Evolutionary conservation across 139 green algal species (phyloP).

Genomic region (Volvox africanus): DNA sequence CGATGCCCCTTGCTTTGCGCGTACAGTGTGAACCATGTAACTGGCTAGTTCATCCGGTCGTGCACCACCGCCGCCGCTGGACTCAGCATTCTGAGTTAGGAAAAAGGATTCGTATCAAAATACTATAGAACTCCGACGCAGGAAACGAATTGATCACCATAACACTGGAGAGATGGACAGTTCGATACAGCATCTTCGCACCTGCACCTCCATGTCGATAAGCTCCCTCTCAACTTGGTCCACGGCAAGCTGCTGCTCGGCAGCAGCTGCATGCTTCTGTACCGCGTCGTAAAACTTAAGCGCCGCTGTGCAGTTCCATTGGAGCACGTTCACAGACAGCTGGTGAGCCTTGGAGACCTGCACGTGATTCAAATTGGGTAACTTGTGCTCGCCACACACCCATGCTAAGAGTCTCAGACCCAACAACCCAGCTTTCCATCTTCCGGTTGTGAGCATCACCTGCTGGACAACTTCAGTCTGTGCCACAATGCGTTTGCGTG

Average conservation of each 20-base stretch:
- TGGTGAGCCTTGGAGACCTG: conserved; percentile 25
- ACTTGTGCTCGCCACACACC: neutral
- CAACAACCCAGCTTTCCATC: too few species aligned
- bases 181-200: neutral
- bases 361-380: neutral
- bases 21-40: conserved; percentile 23
- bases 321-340: neutral
- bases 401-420: too few species aligned
- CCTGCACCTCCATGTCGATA: neutral
- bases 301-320: neutral
- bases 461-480: neutral
- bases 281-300: neutral
- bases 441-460: neutral
- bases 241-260: neutral
- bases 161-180: too few species aligned
- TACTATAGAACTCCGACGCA: neutral
- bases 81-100: conserved; percentile 1
- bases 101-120: neutral
- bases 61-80: neutral
- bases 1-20: conserved; percentile 31
- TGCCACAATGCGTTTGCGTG: neutral
- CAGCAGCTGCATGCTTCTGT: neutral
- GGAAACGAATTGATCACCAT: too few species aligned
- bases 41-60: conserved; percentile 13
- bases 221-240: neutral